These are phyloP conservation scores for Pythium rhizo-oryzae DNA, from an alignment of 352 stramenopile species.

Conservation along the genomic window DNA sequence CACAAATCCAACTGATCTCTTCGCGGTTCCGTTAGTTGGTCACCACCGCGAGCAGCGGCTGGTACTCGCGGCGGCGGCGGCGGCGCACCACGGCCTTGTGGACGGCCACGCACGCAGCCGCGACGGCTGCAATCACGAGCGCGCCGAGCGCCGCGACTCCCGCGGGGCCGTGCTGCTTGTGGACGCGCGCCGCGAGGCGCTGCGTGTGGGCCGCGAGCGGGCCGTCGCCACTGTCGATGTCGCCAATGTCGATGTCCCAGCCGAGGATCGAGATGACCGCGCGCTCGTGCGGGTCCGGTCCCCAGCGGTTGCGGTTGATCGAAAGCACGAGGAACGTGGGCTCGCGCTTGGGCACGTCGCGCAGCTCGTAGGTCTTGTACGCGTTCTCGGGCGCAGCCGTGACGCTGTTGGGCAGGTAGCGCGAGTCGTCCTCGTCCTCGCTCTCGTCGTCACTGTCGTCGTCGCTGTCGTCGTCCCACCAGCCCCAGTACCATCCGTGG, in stretches of 20 bases:
- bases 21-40: conserved; percentile 11
- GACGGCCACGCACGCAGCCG: conserved; percentile 16
- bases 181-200: conserved; percentile 7
- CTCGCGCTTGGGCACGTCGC: conserved; percentile 3
- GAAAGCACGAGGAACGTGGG: conserved; percentile 18
- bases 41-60: conserved; percentile 24
- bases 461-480: conserved; percentile 5
- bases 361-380: conserved; percentile 18
- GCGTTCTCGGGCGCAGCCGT: conserved; percentile 20
- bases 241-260: conserved; percentile 18
- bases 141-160: conserved; percentile 1
- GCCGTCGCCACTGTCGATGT: conserved; percentile 12
- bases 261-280: conserved; percentile 22
- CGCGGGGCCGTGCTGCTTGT: conserved; percentile 8
- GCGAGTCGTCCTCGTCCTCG: background rate
- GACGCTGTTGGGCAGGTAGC: conserved; percentile 22
- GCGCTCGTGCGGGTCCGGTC: conserved; percentile 13
- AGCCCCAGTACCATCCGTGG: background rate
- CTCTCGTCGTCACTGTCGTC: conserved; percentile 5
- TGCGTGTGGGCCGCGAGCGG: background rate
- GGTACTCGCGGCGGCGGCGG: conserved; percentile 28
- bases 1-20: background rate
- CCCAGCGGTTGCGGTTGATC: conserved; percentile 16
- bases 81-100: conserved; percentile 22
- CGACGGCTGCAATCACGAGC: conserved; percentile 7